A percentile compares a stretch with the other conserved stretches of the same genome.
Evolutionary conservation across 768 basidiomycete species (phyloP).

Genomic region (Pleurotus tuoliensis): DNA sequence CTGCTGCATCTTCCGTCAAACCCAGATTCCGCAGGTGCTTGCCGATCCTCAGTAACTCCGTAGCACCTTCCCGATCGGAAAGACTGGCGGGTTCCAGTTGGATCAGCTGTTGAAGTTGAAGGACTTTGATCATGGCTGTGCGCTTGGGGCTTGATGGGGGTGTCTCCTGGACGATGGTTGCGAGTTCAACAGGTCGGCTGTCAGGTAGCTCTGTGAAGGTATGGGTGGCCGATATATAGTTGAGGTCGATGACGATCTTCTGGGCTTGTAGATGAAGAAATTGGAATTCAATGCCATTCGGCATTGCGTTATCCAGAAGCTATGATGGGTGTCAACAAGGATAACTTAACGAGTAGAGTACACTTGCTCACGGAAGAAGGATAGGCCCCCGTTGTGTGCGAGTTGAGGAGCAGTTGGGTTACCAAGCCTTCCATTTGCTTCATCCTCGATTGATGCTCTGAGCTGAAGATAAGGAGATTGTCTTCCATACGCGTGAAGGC

Average conservation of each 20-base stretch:
- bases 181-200: not conserved
- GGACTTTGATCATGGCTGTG: constrained; percentile 2
- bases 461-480: not conserved
- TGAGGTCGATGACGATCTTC: not conserved
- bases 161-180: not conserved
- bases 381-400: not conserved
- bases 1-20: not conserved
- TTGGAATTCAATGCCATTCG: not conserved
- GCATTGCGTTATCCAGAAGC: not conserved
- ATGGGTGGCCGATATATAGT: not conserved
- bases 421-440: constrained; percentile 4
- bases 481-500: constrained; percentile 2
- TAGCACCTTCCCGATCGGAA: not conserved
- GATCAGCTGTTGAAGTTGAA: not conserved
- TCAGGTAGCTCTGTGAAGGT: not conserved
- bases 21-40: not conserved
- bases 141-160: not conserved
- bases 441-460: constrained; percentile 1
- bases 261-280: not conserved
- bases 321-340: not conserved
- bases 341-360: too few species aligned
- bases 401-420: not conserved
- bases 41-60: not conserved
- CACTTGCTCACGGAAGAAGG: not conserved
- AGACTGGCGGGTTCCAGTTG: not conserved